These are phyloP conservation scores for Mycena sanguinolenta DNA, from an alignment of 768 basidiomycete genomes.

Conservation along the genomic window DNA sequence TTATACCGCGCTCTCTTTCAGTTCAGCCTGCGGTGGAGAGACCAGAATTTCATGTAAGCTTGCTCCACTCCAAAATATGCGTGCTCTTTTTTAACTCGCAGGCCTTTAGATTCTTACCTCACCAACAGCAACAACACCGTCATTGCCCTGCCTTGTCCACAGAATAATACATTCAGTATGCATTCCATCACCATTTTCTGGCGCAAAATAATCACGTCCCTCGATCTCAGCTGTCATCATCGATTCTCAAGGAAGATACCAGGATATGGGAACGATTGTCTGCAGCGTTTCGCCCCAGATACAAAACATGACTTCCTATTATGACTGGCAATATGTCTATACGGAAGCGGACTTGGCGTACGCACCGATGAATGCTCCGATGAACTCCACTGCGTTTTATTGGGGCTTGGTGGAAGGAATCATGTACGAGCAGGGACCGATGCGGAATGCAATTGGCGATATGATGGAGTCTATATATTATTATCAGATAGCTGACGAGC, in stretches of 20 bases:
- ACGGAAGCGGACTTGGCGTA: background rate
- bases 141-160: background rate
- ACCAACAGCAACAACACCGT: background rate
- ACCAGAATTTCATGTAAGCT: background rate
- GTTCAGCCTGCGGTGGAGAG: background rate
- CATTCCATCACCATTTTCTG: background rate
- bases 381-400: background rate
- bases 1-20: background rate
- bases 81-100: background rate
- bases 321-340: background rate
- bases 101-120: background rate
- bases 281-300: background rate
- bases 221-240: background rate
- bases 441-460: too few species aligned
- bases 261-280: background rate
- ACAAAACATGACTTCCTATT: background rate
- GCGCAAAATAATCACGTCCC: background rate
- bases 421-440: background rate
- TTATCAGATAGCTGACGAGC: background rate
- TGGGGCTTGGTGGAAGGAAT: background rate
- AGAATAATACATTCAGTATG: background rate
- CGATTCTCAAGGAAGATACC: background rate
- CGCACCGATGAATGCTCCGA: background rate
- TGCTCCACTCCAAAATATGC: background rate
- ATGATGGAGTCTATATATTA: too few species aligned